Base-by-base conservation (phyloP, 345 rosid genomes). In the Erodium maritimum region DNA sequence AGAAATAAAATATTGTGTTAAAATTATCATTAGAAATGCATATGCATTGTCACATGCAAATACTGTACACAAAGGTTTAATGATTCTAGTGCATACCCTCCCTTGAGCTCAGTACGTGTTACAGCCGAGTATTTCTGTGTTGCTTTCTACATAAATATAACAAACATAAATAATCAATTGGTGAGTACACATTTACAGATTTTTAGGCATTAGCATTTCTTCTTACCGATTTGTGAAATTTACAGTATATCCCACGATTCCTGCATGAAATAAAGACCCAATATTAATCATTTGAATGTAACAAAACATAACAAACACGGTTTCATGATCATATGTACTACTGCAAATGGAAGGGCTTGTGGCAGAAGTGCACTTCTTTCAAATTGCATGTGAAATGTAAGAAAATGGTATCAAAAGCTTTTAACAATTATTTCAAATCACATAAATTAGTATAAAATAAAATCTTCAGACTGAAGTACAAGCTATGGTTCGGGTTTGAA, bases 221-320 rank as follows among this genome's bases (percentile, higher is more conserved):
- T 64, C 80, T 65, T 71, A 89, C 96, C 66, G 65, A 75, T 71
- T 71, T 87, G 67, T 89, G 96, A 72, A 64, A 77, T 57, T 67
- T 75, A 82, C 99, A 89, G 59, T 77, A 78, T 48, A 73, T 72
- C 58, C 95, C 91, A 63, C 72, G 76, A 29, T 82, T 90, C 57
- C 97, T 93, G 84, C 75, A 83, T 61, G 54, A 63, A 21, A 58
- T n/a, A 69, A 59, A 34, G 23, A 24, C 5, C 54, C 9, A 2
- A 50, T 20, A 60, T 29, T 21, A 53, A 55, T n/a, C 19, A 48
- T 62, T 61, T 34, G 56, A 18, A 58, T 33, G 58, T 25, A 34
- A 55, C 13, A 14, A 59, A 25, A 53, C 8, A 42, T 7, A 42
- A 14, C 17, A 42, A 42, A 10, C 48, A 42, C 17, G n/a, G 54